These are phyloP conservation scores for Zizania latifolia DNA, from an alignment of 176 grass and related monocot genomes.

Conservation along the genomic window DNA sequence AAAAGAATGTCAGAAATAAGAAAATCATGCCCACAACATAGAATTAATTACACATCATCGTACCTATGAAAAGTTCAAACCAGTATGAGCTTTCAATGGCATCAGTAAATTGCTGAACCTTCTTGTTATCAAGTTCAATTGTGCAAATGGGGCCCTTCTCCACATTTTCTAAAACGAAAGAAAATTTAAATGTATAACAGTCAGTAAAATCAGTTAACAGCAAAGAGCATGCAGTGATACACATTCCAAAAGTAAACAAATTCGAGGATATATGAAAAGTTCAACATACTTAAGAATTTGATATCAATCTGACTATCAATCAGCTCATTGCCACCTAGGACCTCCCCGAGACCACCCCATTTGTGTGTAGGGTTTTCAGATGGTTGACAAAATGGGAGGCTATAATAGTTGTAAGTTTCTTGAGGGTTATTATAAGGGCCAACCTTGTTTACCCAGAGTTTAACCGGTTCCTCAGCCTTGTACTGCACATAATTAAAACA, in stretches of 20 bases:
- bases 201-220: neutral
- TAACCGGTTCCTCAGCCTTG: constrained; percentile 62
- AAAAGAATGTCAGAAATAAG: constrained; percentile 36
- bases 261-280: constrained; percentile 23
- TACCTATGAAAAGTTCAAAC: constrained; percentile 99
- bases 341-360: constrained; percentile 98
- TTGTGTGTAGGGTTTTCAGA: constrained; percentile 79
- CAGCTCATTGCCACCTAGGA: constrained; percentile 97
- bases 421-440: constrained; percentile 99
- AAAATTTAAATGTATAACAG: neutral
- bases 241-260: constrained; percentile 23
- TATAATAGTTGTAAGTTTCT: constrained; percentile 99
- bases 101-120: constrained; percentile 84
- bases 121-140: constrained; percentile 70
- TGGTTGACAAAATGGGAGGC: constrained; percentile 86
- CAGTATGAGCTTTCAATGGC: constrained; percentile 93
- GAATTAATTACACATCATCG: constrained; percentile 25
- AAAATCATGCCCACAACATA: neutral
- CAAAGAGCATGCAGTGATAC: constrained; percentile 13
- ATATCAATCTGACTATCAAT: constrained; percentile 92
- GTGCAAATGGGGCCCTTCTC: constrained; percentile 75
- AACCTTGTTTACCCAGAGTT: constrained; percentile 99
- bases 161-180: constrained; percentile 57
- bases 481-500: constrained; percentile 66
- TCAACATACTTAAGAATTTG: constrained; percentile 81